Evolutionary conservation across 192 early-diverging fungal genomes (phyloP).

Genomic region (Entrophospora sp.): DNA sequence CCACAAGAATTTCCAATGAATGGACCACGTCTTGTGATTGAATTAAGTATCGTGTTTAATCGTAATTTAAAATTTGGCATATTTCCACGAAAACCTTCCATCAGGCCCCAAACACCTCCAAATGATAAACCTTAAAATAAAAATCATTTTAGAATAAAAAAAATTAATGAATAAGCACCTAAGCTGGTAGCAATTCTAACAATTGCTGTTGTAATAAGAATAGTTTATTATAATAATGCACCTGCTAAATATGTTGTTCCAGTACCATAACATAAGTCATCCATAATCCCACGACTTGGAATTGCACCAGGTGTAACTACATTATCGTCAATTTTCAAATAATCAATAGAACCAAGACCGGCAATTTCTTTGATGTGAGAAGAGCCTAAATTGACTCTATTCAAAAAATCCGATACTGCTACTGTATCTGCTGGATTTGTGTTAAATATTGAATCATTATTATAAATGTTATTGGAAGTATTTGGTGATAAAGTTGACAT

Average conservation of each 20-base stretch:
- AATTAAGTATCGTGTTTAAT: conserved; percentile 73
- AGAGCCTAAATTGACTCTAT: not conserved
- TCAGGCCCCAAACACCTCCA: conserved; percentile 68
- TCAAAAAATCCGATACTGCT: conserved; percentile 5
- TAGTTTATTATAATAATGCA: not conserved
- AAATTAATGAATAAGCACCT: not conserved
- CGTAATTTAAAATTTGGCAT: conserved; percentile 66
- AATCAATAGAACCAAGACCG: conserved; percentile 46
- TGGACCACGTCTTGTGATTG: conserved; percentile 76
- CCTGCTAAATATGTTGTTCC: conserved; percentile 71
- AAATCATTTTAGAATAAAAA: not conserved
- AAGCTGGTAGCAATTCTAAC: too few relatives aligned
- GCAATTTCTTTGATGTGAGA: conserved; percentile 23
- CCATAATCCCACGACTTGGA: conserved; percentile 68
- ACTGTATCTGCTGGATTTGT: conserved; percentile 9
- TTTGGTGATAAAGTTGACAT: too few relatives aligned
- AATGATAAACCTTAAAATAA: conserved; percentile 38
- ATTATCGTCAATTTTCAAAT: conserved; percentile 39
- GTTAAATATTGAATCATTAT: too few relatives aligned
- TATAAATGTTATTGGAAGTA: too few relatives aligned
- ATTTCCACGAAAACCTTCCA: conserved; percentile 58
- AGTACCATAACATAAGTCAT: conserved; percentile 79
- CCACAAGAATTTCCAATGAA: conserved; percentile 75
- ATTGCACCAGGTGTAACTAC: conserved; percentile 28
- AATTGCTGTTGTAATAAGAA: too few relatives aligned